phyloP scores from a whole-genome alignment of 2,329 filamentous ascomycete species.

The Phyllosticta capitalensis region DNA sequence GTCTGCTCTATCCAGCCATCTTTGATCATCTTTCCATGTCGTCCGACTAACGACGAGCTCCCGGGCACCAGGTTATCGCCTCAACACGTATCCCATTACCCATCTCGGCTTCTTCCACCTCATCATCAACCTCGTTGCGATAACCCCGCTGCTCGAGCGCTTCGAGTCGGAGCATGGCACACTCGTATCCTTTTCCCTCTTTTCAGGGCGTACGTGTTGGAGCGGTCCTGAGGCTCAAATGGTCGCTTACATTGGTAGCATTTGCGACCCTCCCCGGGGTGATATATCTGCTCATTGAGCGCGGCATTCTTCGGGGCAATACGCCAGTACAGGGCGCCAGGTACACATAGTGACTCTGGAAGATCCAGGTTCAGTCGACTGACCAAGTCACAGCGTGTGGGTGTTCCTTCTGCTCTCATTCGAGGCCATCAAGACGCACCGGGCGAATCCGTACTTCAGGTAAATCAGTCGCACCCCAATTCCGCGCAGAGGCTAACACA shows the following conservation, averaged over 20 bases:
- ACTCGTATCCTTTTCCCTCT: constrained; percentile 74
- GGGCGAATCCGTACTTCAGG: constrained; percentile 67
- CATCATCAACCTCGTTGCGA: constrained; percentile 65
- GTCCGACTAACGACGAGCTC: not conserved
- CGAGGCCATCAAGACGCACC: constrained; percentile 79
- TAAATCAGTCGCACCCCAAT: constrained; percentile 31
- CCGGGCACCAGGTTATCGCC: constrained; percentile 62
- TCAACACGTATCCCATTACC: constrained; percentile 86
- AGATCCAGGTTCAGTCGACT: constrained; percentile 1
- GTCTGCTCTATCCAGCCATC: constrained; percentile 24
- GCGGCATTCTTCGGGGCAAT: constrained; percentile 59
- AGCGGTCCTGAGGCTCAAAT: not conserved
- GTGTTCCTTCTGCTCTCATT: constrained; percentile 78
- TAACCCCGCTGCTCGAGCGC: constrained; percentile 82
- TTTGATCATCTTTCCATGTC: constrained; percentile 1
- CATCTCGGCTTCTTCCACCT: constrained; percentile 75
- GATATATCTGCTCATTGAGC: constrained; percentile 72
- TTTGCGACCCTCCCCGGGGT: constrained; percentile 59
- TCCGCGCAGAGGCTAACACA: constrained; percentile 12
- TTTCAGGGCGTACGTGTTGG: constrained; percentile 70
- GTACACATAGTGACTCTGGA: constrained; percentile 37
- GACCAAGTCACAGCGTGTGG: constrained; percentile 58
- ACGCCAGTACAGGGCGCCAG: constrained; percentile 72
- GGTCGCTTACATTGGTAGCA: constrained; percentile 22
- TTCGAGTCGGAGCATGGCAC: constrained; percentile 93